Base-by-base conservation (phyloP, 306 rosid species). In the Vigna hirtella region DNA sequence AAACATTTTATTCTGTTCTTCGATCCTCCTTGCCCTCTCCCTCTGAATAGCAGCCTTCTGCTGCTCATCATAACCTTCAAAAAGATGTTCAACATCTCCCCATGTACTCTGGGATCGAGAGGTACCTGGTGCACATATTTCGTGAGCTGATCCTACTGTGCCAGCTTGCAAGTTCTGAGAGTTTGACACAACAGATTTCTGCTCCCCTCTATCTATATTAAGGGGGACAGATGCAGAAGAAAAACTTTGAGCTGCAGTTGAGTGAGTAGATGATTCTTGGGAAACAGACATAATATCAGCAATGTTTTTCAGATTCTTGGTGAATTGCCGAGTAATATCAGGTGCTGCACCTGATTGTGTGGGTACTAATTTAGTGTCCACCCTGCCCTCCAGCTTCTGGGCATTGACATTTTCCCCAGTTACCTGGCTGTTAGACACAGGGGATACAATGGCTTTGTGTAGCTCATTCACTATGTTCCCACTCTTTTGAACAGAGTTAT, bases 1-100 rank as follows among this genome's bases (percentile, higher is more conserved):
- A 85, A 96, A 93, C 98, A 96, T 90, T 86, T 96, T 93, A 79
- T 90, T 96, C 84, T 96, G 99, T 78, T 96, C 99, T 38, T 85
- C 94, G 4, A 96, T 83, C 83, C 99, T 88, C 88, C 99, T 93
- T 59, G 93, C 73, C 83, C 99, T 91, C 89, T 96, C 99, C 82
- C 90, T 93, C 77, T 96, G 99, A 55, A 96, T 91, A 6, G 99
- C 97, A 85, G 94, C 97, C 68, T 88, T 96, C 82, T 96, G 96
- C 89, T 88, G 82, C 83, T 90, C 99, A 82, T 93, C 94, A 72
- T 88, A 96, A 76, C 98, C 96, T 73, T 91, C 97, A 70, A 93
- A 91, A 58, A 93, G 85, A 83, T 93, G 96, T 61, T 90, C 99
- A 74, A 93, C 89, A 83, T 96, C 97, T 52, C 85, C 93, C 99